Evolutionary conservation across 108 stramenopile genomes (phyloP), one percentile per base, ranked within the genome.

Genomic region (Discostella stelligeroides): DNA sequence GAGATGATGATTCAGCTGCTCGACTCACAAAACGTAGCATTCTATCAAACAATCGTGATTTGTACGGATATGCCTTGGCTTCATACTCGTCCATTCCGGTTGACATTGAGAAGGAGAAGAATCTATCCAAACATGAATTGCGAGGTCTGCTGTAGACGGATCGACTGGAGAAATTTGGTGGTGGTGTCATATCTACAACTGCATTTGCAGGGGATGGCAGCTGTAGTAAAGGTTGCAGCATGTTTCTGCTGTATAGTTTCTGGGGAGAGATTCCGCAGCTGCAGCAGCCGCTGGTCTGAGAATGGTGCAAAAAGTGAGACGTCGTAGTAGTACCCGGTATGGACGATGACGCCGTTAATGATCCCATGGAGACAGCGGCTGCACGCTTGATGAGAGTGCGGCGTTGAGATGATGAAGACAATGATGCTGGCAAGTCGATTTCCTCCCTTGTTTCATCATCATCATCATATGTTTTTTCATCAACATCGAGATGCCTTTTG

Each of bases 31-130:
- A 8, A 15, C 48, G 17, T 17, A 28, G 34, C 6, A 85, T 38
- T 7, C 70, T 81, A 25, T 59, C 23, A 55, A 85, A 83, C 49
- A 85, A 53, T 24, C 67, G 34, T 13, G 73, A 17, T 55, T 85
- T 85, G 68, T 77, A 80, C 7, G 80, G 75, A 4, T 46, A 60
- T 15, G 80, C 82, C 34, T 72, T 72, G 17, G 37, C 37, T 60
- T 85, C 85, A 57, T 85, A 85, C 2, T 72, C 71, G 7, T 63
- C 54, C 85, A 85, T 85, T 10, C 72, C 76, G 0, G 49, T 58
- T 12, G 74, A 51, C 82, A 80, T 83, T 8, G 68, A 68, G 29
- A 60, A 59, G 4, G 82, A 75, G 59, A 83, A 83, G 1, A 76
- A 50, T 11, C 30, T 43, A 40, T 82, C 81, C 15, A 45, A 7